phyloP scores from a whole-genome alignment of 1,284 basidiomycete species.

The Pseudozyma sp. region DNA sequence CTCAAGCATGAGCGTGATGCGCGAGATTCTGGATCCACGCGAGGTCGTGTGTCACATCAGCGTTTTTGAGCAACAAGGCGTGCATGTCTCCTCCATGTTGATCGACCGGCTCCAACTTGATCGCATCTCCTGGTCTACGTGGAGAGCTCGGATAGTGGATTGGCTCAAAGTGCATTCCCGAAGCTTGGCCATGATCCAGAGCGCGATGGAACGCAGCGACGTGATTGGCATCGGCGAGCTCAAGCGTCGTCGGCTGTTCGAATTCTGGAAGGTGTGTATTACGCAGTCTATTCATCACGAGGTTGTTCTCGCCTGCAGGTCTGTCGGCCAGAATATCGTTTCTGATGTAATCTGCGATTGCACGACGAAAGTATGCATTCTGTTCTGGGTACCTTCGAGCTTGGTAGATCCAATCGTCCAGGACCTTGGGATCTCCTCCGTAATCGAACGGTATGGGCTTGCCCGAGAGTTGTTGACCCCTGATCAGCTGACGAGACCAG shows the following conservation, averaged over 20 bases:
- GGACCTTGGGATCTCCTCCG: neutral
- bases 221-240: conserved; percentile 39
- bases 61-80: conserved; percentile 18
- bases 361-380: neutral
- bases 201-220: conserved; percentile 34
- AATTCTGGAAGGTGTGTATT: conserved; percentile 34
- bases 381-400: conserved; percentile 4
- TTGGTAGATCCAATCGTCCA: conserved; percentile 10
- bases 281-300: neutral
- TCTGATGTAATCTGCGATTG: neutral
- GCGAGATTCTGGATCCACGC: neutral
- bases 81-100: neutral
- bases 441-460: neutral
- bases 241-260: conserved; percentile 14
- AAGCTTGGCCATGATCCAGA: neutral
- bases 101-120: neutral
- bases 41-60: conserved; percentile 8
- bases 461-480: neutral
- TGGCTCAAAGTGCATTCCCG: neutral
- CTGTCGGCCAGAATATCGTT: neutral
- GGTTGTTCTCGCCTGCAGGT: neutral
- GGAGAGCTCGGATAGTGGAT: conserved; percentile 2
- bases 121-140: neutral
- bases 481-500: conserved; percentile 23
- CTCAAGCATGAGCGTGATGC: too few relatives aligned